Evolutionary conservation across 495 filamentous ascomycete species (phyloP), one percentile per base, ranked within the genome.

Genomic region (Podospora conica): DNA sequence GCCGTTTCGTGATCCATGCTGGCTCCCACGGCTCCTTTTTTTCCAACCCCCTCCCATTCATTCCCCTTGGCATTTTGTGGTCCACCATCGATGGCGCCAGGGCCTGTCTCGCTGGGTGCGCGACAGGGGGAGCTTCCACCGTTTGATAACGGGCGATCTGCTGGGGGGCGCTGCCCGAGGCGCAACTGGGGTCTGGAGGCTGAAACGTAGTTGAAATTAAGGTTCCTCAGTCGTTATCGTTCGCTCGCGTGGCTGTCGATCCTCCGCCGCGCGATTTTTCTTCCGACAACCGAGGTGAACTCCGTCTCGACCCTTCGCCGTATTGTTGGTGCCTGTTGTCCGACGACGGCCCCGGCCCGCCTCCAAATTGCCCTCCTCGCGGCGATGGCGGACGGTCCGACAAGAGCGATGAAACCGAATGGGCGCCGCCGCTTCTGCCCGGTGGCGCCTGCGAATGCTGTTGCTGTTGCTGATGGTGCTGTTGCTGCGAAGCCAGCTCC

Each of bases 401-500:
- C 65, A 83, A 63, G 60, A 83, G 69, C 6, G 81, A 83, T 31
- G 81, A 83, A 61, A 83, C 81, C 24, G 80, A 79, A 60, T 82
- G 80, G 27, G 78, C 75, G 48, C 74, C 73, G 53, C 73, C 73
- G 54, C 79, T 72, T 11, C 63, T 59, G 31, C 67, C 63, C 21
- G 68, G 62, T 54, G 59, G 63, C 57, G 70, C 68, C 22, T 63
- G 66, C 10, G 33, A 54, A 28, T 68, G 69, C 21, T 56, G 70
- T n/a, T 66, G 65, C 55, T 60, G 66, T 7, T 28, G 60, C 8
- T 71, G 69, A 9, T 57, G 66, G 8, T 58, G 64, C 12, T 64
- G 58, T 22, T 66, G 67, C 23, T 66, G 57, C 29, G 33, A 53
- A n/a, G 59, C 28, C 28, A 22, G 9, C 12, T 55, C 40, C 40